Evolutionary conservation across 768 basidiomycete genomes (phyloP), one percentile per base, ranked within the genome.

Genomic region (Suillus fuscotomentosus): DNA sequence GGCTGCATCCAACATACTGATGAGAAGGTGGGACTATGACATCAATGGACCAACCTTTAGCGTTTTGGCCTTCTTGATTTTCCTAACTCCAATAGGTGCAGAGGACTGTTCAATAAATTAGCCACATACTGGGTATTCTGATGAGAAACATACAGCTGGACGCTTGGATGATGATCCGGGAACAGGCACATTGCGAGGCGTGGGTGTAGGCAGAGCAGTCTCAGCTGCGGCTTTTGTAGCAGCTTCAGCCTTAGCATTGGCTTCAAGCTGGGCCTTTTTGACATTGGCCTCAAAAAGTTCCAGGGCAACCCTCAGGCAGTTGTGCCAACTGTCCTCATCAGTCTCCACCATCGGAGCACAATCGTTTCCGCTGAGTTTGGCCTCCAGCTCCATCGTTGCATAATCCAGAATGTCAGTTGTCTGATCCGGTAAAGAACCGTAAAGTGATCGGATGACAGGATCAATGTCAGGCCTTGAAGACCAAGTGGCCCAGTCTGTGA

Each of bases 391-490:
- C 43, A 45, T 45, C 0, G 8, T n/a, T 3, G 0, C 1, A 2
- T 9, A 20, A n/a, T 45, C 8, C 0, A 45, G 3, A 8, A 4
- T 0, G 3, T 45, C 20, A 0, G 8, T 1, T 1, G 17, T 45
- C 20, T 45, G 3, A 7, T 45, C 20, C 1, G 20, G 43, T 3
- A n/a, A 20, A 9, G 9, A 20, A 9, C 43, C 20, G 7, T 45
- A 45, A 3, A 45, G 20, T 9, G 43, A 45, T n/a, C 9, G 20
- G 3, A 45, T n/a, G 3, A 45, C 0, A 9, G 43, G 43, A n/a
- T 45, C 8, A 1, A n/a, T 45, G 1, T 20, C 20, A 9, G 17
- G 9, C 1, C 7, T 9, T 3, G 0, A 3, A 5, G 8, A 45
- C 43, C 43, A 45, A 45, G 2, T n/a, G 1, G 8, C 43, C 20